Evolutionary conservation across 2,329 filamentous ascomycete genomes (phyloP).

Genomic region (Sphaerulina musiva): DNA sequence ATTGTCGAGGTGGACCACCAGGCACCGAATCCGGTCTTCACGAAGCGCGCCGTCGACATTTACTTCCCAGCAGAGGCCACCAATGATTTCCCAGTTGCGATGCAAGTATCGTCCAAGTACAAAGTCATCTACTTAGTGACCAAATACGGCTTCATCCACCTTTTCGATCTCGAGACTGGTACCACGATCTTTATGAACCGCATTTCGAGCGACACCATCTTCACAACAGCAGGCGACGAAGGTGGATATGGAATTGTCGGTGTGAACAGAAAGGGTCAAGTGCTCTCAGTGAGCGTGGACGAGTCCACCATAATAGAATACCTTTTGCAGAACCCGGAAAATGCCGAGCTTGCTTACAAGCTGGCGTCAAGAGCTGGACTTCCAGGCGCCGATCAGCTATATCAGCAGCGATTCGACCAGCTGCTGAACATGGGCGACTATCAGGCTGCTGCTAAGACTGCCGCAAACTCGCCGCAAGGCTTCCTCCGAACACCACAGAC

Average conservation of each 20-base stretch:
- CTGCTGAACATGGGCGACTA: conserved; percentile 75
- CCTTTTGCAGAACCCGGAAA: conserved; percentile 91
- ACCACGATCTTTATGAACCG: conserved; percentile 99
- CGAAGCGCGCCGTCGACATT: conserved; percentile 94
- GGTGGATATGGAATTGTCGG: conserved; percentile 83
- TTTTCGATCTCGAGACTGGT: conserved; percentile 94
- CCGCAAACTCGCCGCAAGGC: conserved; percentile 89
- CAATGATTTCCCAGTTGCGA: conserved; percentile 95
- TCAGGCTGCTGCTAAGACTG: conserved; percentile 85
- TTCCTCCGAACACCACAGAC: conserved; percentile 92
- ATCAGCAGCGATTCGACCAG: conserved; percentile 86
- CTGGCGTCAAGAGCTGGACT: conserved; percentile 89
- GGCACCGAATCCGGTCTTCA: conserved; percentile 78
- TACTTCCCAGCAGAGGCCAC: conserved; percentile 94
- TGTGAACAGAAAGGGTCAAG: conserved; percentile 96
- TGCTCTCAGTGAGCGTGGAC: conserved; percentile 87
- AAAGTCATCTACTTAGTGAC: conserved; percentile 95
- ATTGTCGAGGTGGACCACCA: conserved; percentile 96
- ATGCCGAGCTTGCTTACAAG: conserved; percentile 89
- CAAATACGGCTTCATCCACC: conserved; percentile 97
- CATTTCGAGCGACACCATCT: conserved; percentile 98
- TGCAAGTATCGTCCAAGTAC: conserved; percentile 95
- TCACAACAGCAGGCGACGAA: conserved; percentile 79
- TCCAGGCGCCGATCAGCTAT: conserved; percentile 88
- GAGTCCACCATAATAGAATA: conserved; percentile 89